These are phyloP conservation scores for Neocatenulostroma microsporum DNA, from an alignment of 2,329 filamentous ascomycete species.

Conservation along the genomic window DNA sequence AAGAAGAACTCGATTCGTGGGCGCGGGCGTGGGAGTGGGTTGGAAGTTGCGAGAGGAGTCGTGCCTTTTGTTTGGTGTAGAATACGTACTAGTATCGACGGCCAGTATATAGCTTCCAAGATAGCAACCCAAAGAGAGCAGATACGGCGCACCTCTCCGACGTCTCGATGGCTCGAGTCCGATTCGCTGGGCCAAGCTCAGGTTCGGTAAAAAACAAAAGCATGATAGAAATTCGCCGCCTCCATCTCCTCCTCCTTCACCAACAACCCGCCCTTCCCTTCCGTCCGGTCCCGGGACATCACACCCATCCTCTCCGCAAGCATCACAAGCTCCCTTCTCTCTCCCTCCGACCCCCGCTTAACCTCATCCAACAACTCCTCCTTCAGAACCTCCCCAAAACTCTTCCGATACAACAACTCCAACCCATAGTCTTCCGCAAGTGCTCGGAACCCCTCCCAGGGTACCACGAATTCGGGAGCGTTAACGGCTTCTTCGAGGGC, in stretches of 20 bases:
- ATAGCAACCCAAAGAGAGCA: too few species aligned
- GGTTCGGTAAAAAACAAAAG: slow-evolving; percentile 89
- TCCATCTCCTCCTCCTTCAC: slow-evolving; percentile 86
- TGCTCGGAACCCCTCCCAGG: slow-evolving; percentile 95
- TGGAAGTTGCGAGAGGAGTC: too few species aligned
- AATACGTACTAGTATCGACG: too few species aligned
- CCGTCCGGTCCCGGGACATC: slow-evolving; percentile 54
- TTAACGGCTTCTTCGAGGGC: slow-evolving; percentile 94
- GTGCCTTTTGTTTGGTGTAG: too few species aligned
- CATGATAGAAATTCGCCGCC: slow-evolving; percentile 81
- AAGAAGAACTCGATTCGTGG: too few species aligned
- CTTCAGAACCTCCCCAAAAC: slow-evolving; percentile 85
- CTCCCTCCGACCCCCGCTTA: too few species aligned
- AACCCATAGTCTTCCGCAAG: slow-evolving; percentile 95
- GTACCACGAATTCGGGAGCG: slow-evolving; percentile 94
- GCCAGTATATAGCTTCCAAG: too few species aligned
- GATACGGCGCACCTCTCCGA: too few species aligned
- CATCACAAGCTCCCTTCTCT: slow-evolving; percentile 65
- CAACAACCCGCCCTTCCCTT: slow-evolving; percentile 47
- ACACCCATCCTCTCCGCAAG: slow-evolving; percentile 96
- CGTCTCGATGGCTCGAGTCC: too few species aligned
- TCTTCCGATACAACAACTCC: slow-evolving; percentile 87
- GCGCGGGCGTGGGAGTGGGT: too few species aligned
- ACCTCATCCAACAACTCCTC: slow-evolving; percentile 85
- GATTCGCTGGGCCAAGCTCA: too few species aligned